Percentiles rank a stretch among this genome's conserved stretches.
These are phyloP conservation scores for Psophocarpus tetragonolobus DNA, from an alignment of 306 rosid species.

Conservation along the genomic window DNA sequence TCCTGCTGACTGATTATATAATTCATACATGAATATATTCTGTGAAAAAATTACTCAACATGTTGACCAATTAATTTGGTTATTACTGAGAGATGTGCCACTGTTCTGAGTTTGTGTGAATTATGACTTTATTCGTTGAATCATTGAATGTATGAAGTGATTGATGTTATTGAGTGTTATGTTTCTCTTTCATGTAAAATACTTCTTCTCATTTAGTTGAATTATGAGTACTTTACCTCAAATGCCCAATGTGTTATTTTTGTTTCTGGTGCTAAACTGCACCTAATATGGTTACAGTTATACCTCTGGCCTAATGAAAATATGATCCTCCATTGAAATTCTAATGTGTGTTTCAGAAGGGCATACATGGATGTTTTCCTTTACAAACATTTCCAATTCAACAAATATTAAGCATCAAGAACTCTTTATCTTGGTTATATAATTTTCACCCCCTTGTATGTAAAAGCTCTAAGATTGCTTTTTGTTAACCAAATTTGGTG, in stretches of 20 bases:
- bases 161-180: neutral
- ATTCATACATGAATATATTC: conserved; percentile 12
- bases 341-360: conserved; percentile 17
- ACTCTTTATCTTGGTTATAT: conserved; percentile 13
- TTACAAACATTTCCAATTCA: neutral
- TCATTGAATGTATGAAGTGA: conserved; percentile 9
- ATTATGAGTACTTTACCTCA: neutral
- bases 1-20: conserved; percentile 31
- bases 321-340: neutral
- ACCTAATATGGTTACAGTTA: conserved; percentile 6
- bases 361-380: neutral
- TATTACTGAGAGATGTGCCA: conserved; percentile 7
- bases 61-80: conserved; percentile 11
- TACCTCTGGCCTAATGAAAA: neutral
- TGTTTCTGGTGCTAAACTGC: conserved; percentile 16
- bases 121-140: conserved; percentile 7
- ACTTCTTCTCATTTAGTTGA: conserved; percentile 8
- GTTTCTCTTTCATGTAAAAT: conserved; percentile 20
- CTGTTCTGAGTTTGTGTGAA: conserved; percentile 10
- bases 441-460: neutral
- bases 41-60: neutral
- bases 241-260: neutral
- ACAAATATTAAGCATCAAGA: neutral
- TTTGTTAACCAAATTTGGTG: conserved; percentile 13
- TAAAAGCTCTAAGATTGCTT: neutral